Percentiles rank a stretch among this genome's conserved stretches.
Evolutionary conservation across 2,329 filamentous ascomycete genomes (phyloP).

Genomic region (Elsinoe arachidis): DNA sequence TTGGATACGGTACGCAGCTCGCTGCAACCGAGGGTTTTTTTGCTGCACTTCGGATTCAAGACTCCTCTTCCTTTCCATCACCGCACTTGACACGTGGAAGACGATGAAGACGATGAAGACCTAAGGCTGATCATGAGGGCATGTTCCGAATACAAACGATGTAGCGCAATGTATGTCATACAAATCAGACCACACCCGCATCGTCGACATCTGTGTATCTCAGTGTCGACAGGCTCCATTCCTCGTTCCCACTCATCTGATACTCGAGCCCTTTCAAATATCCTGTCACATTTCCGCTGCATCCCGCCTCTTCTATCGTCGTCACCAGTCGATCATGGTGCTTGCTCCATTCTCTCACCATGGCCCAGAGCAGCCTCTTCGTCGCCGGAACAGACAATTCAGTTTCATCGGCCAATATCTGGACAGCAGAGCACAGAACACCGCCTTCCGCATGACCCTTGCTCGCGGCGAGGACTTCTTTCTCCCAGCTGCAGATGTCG

Average conservation of each 20-base stretch:
- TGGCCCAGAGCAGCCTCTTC: constrained; percentile 26
- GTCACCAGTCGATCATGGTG: constrained; percentile 19
- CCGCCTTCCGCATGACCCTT: constrained; percentile 22
- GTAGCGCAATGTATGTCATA: too few relatives aligned
- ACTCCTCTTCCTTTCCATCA: too few relatives aligned
- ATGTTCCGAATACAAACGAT: too few relatives aligned
- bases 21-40: too few relatives aligned
- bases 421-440: constrained; percentile 27
- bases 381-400: constrained; percentile 19
- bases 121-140: too few relatives aligned
- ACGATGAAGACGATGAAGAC: too few relatives aligned
- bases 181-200: not conserved
- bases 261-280: constrained; percentile 8
- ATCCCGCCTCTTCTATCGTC: not conserved
- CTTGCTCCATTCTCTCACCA: constrained; percentile 30
- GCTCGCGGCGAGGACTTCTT: constrained; percentile 25
- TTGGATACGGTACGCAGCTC: too few relatives aligned
- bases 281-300: not conserved
- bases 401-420: constrained; percentile 24
- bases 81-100: too few relatives aligned
- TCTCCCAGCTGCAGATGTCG: constrained; percentile 37
- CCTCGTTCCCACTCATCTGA: constrained; percentile 13
- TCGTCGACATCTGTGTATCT: not conserved
- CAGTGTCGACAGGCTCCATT: not conserved
- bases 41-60: too few relatives aligned